Conservation (phyloP, 1,139 yeast genomes). For the Groenewaldozyma sp. region DNA sequence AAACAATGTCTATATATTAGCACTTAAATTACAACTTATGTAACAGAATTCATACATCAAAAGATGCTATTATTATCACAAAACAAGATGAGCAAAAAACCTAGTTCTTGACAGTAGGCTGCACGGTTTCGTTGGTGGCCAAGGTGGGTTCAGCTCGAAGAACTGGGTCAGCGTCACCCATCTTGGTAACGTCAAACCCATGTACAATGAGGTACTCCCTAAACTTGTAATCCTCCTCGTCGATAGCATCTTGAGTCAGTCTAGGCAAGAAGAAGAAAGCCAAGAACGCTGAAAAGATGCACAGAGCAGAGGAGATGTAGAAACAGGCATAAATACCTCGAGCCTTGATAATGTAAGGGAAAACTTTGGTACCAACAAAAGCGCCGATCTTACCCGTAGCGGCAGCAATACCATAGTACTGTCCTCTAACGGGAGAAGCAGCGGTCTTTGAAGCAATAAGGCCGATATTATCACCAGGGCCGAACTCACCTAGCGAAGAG, state of each 20-base stretch:
- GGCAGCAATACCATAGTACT: conserved; percentile 82
- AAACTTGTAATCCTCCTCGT: conserved; percentile 65
- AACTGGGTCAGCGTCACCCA: too few relatives aligned
- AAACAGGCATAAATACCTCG: conserved; percentile 65
- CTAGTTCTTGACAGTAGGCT: too few relatives aligned
- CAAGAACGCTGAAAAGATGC: conserved; percentile 58
- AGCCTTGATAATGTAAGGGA: conserved; percentile 57
- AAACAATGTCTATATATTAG: too few relatives aligned
- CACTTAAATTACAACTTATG: too few relatives aligned
- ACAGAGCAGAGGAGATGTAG: conserved; percentile 71
- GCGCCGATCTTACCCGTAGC: conserved; percentile 88
- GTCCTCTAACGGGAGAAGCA: conserved; percentile 85
- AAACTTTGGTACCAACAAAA: conserved; percentile 76
- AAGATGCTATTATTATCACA: too few relatives aligned
- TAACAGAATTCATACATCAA: too few relatives aligned
- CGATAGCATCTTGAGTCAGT: conserved; percentile 72
- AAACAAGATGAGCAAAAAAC: too few relatives aligned
- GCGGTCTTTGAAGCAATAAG: conserved; percentile 74
- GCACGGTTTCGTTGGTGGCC: too few relatives aligned
- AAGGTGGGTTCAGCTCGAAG: too few relatives aligned
- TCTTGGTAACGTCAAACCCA: conserved; percentile 24
- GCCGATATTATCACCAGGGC: conserved; percentile 89
- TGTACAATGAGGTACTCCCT: conserved; percentile 42
- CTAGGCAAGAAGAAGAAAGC: conserved; percentile 67
- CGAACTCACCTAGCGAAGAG: conserved; percentile 79